Evolutionary conservation across 108 stramenopile genomes (phyloP).

Genomic region (Nitzschia palea): DNA sequence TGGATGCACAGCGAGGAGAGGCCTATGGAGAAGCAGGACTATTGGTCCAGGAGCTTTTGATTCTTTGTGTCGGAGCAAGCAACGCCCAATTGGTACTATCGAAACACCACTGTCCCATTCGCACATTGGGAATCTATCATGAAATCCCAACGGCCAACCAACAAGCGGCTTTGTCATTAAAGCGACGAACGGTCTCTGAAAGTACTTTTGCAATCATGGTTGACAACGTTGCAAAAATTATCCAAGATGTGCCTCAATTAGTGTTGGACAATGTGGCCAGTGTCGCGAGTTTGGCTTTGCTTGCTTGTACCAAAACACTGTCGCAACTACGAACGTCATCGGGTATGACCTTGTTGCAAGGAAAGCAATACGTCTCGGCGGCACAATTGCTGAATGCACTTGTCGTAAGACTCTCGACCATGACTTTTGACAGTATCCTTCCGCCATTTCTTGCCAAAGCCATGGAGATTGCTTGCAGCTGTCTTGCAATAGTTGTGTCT

Average conservation of each 20-base stretch:
- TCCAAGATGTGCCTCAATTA: constrained; percentile 59
- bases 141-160: neutral
- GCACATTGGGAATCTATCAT: neutral
- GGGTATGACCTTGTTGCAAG: constrained; percentile 24
- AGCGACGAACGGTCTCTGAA: constrained; percentile 52
- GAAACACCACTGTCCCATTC: constrained; percentile 8
- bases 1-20: constrained; percentile 51
- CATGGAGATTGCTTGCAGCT: constrained; percentile 42
- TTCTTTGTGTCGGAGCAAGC: constrained; percentile 52
- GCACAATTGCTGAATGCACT: constrained; percentile 64
- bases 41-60: constrained; percentile 41
- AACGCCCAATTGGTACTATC: constrained; percentile 34
- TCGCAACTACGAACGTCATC: constrained; percentile 17
- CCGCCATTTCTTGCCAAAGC: constrained; percentile 34
- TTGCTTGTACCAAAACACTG: constrained; percentile 28
- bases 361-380: constrained; percentile 47
- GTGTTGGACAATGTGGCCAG: constrained; percentile 5
- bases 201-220: constrained; percentile 37
- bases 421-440: constrained; percentile 1
- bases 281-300: constrained; percentile 46
- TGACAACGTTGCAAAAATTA: constrained; percentile 48
- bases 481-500: constrained; percentile 38
- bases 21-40: constrained; percentile 45
- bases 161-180: constrained; percentile 33
- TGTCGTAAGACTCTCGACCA: constrained; percentile 42